A percentile compares a stretch with the other conserved stretches of the same genome.
Conservation (phyloP, 345 rosid species). For the Durio zibethinus region DNA sequence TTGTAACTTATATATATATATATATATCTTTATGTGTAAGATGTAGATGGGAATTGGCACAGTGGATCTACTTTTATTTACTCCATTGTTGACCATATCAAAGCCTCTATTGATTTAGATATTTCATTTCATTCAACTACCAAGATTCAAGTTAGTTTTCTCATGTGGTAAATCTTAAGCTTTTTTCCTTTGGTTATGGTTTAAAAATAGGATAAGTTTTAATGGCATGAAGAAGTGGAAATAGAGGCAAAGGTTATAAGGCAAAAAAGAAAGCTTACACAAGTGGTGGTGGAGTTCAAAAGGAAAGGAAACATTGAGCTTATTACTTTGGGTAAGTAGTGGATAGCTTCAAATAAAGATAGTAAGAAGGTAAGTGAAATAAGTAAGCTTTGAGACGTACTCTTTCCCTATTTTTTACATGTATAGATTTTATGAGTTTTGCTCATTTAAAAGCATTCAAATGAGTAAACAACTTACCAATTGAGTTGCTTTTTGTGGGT, state of each 20-base stretch:
- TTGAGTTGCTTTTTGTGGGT: neutral
- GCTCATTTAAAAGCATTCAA: neutral
- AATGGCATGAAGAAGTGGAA: slow-evolving; percentile 57
- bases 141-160: slow-evolving; percentile 37
- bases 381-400: slow-evolving; percentile 36
- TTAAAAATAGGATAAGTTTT: no score
- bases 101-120: slow-evolving; percentile 41
- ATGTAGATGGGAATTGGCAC: slow-evolving; percentile 41
- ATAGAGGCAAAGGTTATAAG: slow-evolving; percentile 50
- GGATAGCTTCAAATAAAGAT: slow-evolving; percentile 41
- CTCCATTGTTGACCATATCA: slow-evolving; percentile 27
- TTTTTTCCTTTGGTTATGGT: neutral
- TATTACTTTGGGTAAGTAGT: slow-evolving; percentile 51
- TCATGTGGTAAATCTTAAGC: neutral
- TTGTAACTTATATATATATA: no score
- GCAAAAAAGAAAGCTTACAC: slow-evolving; percentile 35
- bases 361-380: neutral
- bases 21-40: slow-evolving; percentile 19
- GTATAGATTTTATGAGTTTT: neutral
- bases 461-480: neutral
- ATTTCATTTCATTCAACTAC: slow-evolving; percentile 44
- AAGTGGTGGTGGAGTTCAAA: slow-evolving; percentile 39
- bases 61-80: slow-evolving; percentile 44
- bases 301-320: slow-evolving; percentile 34
- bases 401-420: no score